phyloP scores from a whole-genome alignment of 768 basidiomycete species.

The Clitopilus passeckerianus region DNA sequence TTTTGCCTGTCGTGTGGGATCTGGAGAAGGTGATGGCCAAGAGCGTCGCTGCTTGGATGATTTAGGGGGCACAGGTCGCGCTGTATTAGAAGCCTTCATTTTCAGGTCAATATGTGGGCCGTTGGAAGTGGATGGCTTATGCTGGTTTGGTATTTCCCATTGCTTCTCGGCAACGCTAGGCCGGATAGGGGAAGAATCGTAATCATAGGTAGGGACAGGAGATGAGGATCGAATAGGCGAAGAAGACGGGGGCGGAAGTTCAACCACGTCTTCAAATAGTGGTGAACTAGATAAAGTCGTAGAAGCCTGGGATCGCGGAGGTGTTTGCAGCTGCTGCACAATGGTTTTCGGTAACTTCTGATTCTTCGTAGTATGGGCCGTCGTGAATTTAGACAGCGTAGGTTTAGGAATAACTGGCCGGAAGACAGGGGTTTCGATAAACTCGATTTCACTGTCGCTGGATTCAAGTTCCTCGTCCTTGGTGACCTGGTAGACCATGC shows the following conservation, averaged over 20 bases:
- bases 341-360: background rate
- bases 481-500: constrained; percentile 22
- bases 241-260: constrained; percentile 9
- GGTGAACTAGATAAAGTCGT: constrained; percentile 17
- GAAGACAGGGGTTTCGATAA: constrained; percentile 16
- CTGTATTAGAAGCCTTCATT: background rate
- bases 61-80: background rate
- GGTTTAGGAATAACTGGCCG: constrained; percentile 4
- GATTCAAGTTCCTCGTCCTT: constrained; percentile 8
- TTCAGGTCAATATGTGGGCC: background rate
- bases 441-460: constrained; percentile 29
- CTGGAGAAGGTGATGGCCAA: background rate
- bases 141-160: background rate
- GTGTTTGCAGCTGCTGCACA: constrained; percentile 30
- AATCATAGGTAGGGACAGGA: constrained; percentile 6
- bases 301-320: constrained; percentile 31
- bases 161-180: background rate
- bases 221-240: constrained; percentile 17
- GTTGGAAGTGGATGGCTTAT: background rate
- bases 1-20: background rate
- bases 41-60: background rate
- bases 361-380: background rate
- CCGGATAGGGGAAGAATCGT: constrained; percentile 14
- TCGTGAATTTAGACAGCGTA: background rate
- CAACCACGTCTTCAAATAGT: constrained; percentile 4